Evolutionary conservation across 495 filamentous ascomycete species (phyloP), one percentile per base, ranked within the genome.

Genomic region (Daldinia concentrica): DNA sequence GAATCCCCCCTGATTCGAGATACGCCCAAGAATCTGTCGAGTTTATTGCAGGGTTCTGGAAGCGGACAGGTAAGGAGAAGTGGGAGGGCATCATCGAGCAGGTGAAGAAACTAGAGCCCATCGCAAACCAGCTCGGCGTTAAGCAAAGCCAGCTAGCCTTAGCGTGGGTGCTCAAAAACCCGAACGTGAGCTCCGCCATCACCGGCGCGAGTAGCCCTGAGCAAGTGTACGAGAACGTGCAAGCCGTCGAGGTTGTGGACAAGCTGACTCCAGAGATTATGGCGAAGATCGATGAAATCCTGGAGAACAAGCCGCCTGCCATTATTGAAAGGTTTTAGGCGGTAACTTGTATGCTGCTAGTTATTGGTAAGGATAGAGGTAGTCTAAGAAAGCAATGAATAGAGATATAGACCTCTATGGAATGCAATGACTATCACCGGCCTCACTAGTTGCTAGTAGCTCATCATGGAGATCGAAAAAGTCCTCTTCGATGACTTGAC

Each of bases 161-260:
- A 50, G 93, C 92, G 8, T 95, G 92, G 92, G 87, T 92, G 64
- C 79, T 94, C 58, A 91, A 88, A 80, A 95, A 95, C 75, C 85
- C 86, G 27, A 86, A 92, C 64, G 87, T 96, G 64, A 89, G 86
- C 50, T 88, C 86, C 4, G 90, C 91, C 68, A 94, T 95, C 79
- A 92, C 89, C 1, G 93, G 92, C 17, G 92, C 92, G 1, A 91
- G 89, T 69, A 83, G 84, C 54, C 83, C 87, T 12, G 87, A 90
- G 80, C 92, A 96, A 80, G 84, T 96, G 15, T 86, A 86, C 54
- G 89, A 94, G 74, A 91, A 90, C 62, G 80, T 93, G 41, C 79
- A 83, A 71, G 88, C 91, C 45, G 61, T 96, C 56, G 83, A 83
- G 12, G 78, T 89, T 7, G 78, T 89, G 39, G 84, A 90, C 4